A percentile compares a stretch with the other conserved stretches of the same genome.
phyloP scores from a whole-genome alignment of 176 grass and related monocot genomes.

The Urochloa ruziziensis region DNA sequence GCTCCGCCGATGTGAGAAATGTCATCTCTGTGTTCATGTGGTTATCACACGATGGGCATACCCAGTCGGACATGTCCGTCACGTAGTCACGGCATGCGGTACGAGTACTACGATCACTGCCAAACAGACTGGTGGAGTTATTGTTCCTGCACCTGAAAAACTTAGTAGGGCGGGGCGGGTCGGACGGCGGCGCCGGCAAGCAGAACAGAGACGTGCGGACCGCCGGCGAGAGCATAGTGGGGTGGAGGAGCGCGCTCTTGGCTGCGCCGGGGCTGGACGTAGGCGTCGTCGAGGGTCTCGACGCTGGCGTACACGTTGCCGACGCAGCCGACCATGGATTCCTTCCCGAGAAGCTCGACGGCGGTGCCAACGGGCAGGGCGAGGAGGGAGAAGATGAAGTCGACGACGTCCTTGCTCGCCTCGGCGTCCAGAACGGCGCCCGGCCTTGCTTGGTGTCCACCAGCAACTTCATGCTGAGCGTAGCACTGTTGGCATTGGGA shows the following conservation, averaged over 20 bases:
- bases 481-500: no score
- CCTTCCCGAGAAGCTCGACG: background rate
- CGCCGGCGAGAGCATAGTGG: background rate
- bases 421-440: conserved; percentile 17
- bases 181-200: background rate
- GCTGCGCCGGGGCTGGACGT: conserved; percentile 1
- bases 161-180: background rate
- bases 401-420: conserved; percentile 27
- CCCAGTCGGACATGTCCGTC: background rate
- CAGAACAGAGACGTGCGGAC: background rate
- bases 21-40: background rate
- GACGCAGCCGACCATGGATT: conserved; percentile 20
- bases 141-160: background rate
- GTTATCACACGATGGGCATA: background rate
- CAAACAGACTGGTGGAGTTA: no score
- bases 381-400: conserved; percentile 45
- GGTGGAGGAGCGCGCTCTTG: conserved; percentile 4
- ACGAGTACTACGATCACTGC: no score
- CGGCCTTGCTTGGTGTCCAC: conserved; percentile 14
- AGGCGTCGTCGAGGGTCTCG: conserved; percentile 11
- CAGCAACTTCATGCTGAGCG: conserved; percentile 27
- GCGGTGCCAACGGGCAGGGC: background rate
- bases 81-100: background rate
- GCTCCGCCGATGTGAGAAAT: background rate
- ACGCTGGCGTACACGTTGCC: conserved; percentile 30